Evolutionary conservation across 2,329 filamentous ascomycete genomes (phyloP).

Genomic region (Trichophaea hybrida): DNA sequence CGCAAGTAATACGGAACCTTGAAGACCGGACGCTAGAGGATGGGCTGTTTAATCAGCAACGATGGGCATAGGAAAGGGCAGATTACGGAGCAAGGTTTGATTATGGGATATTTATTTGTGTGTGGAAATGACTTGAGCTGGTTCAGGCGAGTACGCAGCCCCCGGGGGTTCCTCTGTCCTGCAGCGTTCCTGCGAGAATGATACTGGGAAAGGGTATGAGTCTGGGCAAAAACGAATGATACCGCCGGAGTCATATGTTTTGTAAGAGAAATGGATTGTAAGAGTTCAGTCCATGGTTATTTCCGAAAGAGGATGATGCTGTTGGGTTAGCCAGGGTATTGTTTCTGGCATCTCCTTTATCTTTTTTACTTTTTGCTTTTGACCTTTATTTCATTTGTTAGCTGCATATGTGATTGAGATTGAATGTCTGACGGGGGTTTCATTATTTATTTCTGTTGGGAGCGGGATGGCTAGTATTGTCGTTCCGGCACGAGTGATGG

Average conservation of each 20-base stretch:
- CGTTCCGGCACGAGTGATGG: background rate
- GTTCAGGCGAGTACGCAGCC: background rate
- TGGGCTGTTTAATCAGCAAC: slow-evolving; percentile 42
- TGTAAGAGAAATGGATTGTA: background rate
- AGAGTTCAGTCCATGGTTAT: no score
- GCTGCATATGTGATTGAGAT: background rate
- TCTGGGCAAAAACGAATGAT: background rate
- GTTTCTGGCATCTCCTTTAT: background rate
- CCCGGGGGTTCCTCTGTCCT: background rate
- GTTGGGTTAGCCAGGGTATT: background rate
- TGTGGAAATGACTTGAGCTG: background rate
- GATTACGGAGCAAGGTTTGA: background rate
- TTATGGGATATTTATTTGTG: background rate
- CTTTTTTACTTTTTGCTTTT: background rate
- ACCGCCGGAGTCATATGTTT: background rate
- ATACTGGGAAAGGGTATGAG: background rate
- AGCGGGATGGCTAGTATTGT: background rate
- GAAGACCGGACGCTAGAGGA: slow-evolving; percentile 92
- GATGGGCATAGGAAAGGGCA: background rate
- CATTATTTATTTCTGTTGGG: background rate
- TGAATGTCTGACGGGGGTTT: background rate
- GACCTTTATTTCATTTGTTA: background rate
- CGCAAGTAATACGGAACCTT: slow-evolving; percentile 86
- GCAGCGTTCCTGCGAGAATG: background rate
- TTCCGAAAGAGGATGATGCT: background rate